phyloP scores from a whole-genome alignment of 2,329 filamentous ascomycete species.

The Colletotrichum sp. region DNA sequence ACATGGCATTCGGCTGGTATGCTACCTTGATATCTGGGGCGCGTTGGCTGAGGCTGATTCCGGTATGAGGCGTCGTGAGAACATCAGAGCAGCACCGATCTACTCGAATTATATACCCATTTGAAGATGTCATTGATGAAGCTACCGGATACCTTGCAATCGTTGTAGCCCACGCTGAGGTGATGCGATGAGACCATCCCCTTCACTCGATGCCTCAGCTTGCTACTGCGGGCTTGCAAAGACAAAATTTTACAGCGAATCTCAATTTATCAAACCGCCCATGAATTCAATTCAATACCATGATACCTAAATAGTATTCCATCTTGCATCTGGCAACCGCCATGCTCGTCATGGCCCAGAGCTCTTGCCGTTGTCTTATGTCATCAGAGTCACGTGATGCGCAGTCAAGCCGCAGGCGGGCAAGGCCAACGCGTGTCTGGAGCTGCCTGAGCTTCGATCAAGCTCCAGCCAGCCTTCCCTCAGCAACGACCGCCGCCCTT shows the following conservation, averaged over 20 bases:
- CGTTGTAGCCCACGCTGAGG: neutral
- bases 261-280: neutral
- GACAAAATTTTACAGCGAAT: rapidly evolving
- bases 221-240: neutral
- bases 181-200: neutral
- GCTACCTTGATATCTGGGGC: neutral
- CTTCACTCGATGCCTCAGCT: neutral
- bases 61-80: neutral
- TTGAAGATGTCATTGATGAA: neutral
- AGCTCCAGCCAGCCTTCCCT: constrained; percentile 41
- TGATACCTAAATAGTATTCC: neutral
- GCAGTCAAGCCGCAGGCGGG: constrained; percentile 7
- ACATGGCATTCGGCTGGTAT: neutral
- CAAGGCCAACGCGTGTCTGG: constrained; percentile 42
- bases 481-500: constrained; percentile 4
- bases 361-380: neutral
- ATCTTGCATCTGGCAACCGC: neutral
- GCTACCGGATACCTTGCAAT: neutral
- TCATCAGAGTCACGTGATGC: constrained; percentile 23
- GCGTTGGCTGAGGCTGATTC: neutral
- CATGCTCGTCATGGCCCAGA: neutral
- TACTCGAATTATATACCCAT: neutral
- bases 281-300: neutral
- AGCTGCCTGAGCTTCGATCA: constrained; percentile 49
- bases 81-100: neutral